Percentiles rank a stretch among this genome's conserved stretches.
These are phyloP conservation scores for Dionaea muscipula DNA, from an alignment of 179 eudicot species.

Conservation along the genomic window DNA sequence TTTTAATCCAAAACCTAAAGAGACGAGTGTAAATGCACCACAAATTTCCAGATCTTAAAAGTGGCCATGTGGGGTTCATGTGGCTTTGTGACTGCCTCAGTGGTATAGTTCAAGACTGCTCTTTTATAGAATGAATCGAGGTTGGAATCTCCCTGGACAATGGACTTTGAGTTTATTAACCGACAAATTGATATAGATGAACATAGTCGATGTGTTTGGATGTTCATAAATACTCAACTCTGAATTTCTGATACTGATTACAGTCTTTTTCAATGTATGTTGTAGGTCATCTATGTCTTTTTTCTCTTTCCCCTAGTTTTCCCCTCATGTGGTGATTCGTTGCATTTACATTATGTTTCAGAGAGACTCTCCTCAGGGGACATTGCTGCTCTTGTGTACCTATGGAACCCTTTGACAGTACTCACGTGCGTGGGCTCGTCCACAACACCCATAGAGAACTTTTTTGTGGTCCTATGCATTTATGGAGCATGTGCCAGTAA, in stretches of 20 bases:
- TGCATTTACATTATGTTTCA: constrained; percentile 20
- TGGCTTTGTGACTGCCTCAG: too few relatives aligned
- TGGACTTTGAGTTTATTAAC: too few relatives aligned
- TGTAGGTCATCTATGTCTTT: not conserved
- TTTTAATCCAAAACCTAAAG: too few relatives aligned
- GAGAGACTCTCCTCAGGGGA: constrained; percentile 58
- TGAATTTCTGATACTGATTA: not conserved
- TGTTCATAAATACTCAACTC: not conserved
- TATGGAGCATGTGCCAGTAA: constrained; percentile 88
- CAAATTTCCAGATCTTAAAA: too few relatives aligned
- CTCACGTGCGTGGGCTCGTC: constrained; percentile 74
- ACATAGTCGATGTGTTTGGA: too few relatives aligned
- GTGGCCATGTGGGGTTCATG: too few relatives aligned
- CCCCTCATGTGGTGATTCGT: constrained; percentile 15
- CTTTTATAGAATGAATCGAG: too few relatives aligned
- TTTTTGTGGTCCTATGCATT: constrained; percentile 56
- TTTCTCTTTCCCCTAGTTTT: constrained; percentile 5
- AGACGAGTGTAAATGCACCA: too few relatives aligned
- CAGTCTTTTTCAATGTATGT: not conserved
- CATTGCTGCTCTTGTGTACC: constrained; percentile 76
- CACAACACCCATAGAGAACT: constrained; percentile 74
- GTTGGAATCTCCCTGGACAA: too few relatives aligned
- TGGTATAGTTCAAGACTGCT: too few relatives aligned
- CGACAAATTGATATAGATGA: too few relatives aligned
- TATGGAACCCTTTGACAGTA: constrained; percentile 92